A percentile compares a stretch with the other conserved stretches of the same genome.
Conservation (phyloP, 2,329 filamentous ascomycete species). For the Botryotinia calthae region DNA sequence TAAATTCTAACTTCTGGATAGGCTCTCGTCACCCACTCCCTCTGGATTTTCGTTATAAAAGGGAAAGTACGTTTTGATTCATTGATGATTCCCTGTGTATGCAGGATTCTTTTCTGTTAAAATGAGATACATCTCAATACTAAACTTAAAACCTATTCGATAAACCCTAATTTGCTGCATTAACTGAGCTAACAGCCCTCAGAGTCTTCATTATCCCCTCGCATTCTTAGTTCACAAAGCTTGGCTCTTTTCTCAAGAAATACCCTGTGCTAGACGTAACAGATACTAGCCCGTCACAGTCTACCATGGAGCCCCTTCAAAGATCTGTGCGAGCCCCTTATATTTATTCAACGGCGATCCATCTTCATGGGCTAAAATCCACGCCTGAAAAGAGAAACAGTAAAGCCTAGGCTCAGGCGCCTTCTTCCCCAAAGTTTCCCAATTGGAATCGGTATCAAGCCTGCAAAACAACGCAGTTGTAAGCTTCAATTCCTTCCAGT, state of each 20-base stretch:
- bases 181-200: background rate
- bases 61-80: background rate
- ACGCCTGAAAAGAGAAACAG: background rate
- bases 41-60: background rate
- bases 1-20: background rate
- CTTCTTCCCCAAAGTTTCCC: background rate
- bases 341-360: background rate
- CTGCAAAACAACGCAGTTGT: background rate
- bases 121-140: background rate
- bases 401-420: background rate
- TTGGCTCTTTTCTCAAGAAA: background rate
- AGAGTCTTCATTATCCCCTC: rapidly evolving
- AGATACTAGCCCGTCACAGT: background rate
- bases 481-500: background rate
- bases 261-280: background rate
- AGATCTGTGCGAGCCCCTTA: background rate
- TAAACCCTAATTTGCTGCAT: background rate
- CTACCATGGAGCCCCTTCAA: background rate
- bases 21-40: background rate
- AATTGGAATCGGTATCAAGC: background rate
- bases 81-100: background rate
- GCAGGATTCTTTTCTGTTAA: background rate
- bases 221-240: background rate
- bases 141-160: background rate
- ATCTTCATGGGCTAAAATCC: background rate